These are phyloP conservation scores for Colletotrichum simmondsii DNA, from an alignment of 2,329 filamentous ascomycete genomes.

Conservation along the genomic window DNA sequence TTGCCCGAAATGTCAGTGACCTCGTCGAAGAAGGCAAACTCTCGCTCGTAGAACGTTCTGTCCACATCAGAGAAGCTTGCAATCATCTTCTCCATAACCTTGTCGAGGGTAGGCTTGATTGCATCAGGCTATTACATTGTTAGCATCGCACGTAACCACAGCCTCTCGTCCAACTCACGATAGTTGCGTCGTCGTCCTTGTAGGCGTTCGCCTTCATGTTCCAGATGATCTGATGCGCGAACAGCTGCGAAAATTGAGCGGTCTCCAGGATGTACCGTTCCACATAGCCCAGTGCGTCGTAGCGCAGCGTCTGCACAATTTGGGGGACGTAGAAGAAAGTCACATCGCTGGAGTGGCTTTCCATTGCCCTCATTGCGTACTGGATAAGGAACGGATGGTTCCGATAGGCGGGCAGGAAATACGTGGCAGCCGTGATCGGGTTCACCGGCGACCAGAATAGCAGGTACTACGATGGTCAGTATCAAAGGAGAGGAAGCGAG, in stretches of 20 bases:
- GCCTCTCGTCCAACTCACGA: conserved; percentile 65
- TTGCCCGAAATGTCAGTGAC: conserved; percentile 97
- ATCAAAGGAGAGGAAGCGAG: conserved; percentile 4
- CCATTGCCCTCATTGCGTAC: conserved; percentile 94
- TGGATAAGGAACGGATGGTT: conserved; percentile 95
- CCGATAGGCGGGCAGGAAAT: conserved; percentile 90
- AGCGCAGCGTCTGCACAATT: conserved; percentile 93
- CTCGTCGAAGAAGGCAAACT: conserved; percentile 98
- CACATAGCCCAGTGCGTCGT: conserved; percentile 93
- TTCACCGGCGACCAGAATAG: conserved; percentile 94
- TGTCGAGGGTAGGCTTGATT: conserved; percentile 93
- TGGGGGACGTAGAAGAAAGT: conserved; percentile 99
- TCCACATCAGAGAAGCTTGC: conserved; percentile 83
- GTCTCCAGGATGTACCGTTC: conserved; percentile 97
- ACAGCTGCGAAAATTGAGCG: conserved; percentile 96
- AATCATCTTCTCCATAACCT: conserved; percentile 87
- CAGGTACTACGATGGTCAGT: conserved; percentile 72
- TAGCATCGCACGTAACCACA: conserved; percentile 30
- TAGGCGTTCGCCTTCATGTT: conserved; percentile 99
- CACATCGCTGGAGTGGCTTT: conserved; percentile 94
- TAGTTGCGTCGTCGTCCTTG: conserved; percentile 92
- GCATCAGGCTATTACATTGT: conserved; percentile 74
- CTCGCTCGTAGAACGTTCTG: conserved; percentile 87
- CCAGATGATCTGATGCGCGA: conserved; percentile 99
- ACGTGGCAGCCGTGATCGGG: conserved; percentile 90